Evolutionary conservation across 225 moss, liverwort and hornwort genomes (phyloP), one percentile per base, ranked within the genome.

Genomic region (Physcomitrium patens): DNA sequence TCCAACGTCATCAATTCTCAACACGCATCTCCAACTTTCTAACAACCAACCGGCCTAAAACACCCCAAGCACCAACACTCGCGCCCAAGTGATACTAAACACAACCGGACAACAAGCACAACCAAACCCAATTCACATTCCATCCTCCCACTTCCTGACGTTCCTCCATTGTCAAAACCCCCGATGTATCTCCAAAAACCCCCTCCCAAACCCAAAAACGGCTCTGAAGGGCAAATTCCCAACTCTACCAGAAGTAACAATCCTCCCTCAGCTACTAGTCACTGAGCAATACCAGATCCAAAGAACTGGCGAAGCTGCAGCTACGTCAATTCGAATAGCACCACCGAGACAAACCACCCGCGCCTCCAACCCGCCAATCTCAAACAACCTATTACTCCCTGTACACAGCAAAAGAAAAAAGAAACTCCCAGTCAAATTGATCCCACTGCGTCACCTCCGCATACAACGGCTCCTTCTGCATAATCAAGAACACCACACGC

Each of bases 11-110:
- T 24, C 42, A 45, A 45, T 24, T 66, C 26, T 67, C 76, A 62
- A 65, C 45, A 31, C 60, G 5, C 52, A 42, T 60, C 27, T 58
- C 24, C 45, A 64, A n/a, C 28, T 48, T 42, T 45, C 53, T 20
- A 8, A 16, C 65, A 77, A 50, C 19, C 68, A 72, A 73, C 73
- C 49, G 63, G 73, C 14, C 43, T n/a, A 42, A 37, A 50, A 65
- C 8, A 67, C 68, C 45, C 68, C 74, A 61, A 53, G 16, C 68
- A 67, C 53, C 1, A 37, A 68, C 68, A 63, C 42, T 44, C 64
- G 28, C 42, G 44, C 22, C 48, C 4, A 31, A 23, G 65, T 12
- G 49, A 49, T 77, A 65, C 57, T 22, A 22, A 22, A 57, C n/a
- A 28, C 15, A 19, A 54, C 52, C 9, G 22, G 12, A 17, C 27